phyloP scores from a whole-genome alignment of 805 yeast species.

The Yarrowia porcina region DNA sequence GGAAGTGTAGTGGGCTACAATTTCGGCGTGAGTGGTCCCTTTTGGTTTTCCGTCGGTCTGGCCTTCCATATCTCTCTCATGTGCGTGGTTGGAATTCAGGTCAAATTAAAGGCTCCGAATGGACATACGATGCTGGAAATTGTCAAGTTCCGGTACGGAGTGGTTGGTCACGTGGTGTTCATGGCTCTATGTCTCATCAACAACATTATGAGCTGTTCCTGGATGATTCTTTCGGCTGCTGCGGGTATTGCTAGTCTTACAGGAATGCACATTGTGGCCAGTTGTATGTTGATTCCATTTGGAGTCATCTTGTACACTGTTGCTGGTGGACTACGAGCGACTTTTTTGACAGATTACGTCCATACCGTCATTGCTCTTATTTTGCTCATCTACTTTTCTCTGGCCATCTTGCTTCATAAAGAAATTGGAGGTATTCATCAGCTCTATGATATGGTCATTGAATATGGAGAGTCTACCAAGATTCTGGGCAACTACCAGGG shows the following conservation, averaged over 20 bases:
- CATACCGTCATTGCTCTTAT: conserved; percentile 44
- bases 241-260: conserved; percentile 44
- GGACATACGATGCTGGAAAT: conserved; percentile 81
- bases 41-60: conserved; percentile 76
- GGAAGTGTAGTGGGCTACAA: conserved; percentile 44
- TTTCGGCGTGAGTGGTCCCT: conserved; percentile 55
- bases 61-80: conserved; percentile 71
- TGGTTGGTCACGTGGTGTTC: conserved; percentile 46
- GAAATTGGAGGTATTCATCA: conserved; percentile 47
- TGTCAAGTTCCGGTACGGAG: conserved; percentile 66
- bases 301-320: conserved; percentile 51
- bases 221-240: conserved; percentile 46
- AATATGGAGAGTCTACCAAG: conserved; percentile 41
- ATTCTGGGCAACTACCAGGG: conserved; percentile 28
- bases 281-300: conserved; percentile 47
- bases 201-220: conserved; percentile 38
- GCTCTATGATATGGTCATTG: conserved; percentile 45
- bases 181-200: conserved; percentile 27
- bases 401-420: conserved; percentile 40
- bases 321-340: conserved; percentile 52
- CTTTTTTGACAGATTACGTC: conserved; percentile 52
- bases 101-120: conserved; percentile 73
- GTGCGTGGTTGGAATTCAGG: conserved; percentile 71
- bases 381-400: conserved; percentile 33
- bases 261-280: conserved; percentile 49